These are phyloP conservation scores for Collybiopsis confluens DNA, from an alignment of 768 basidiomycete species.

Conservation along the genomic window DNA sequence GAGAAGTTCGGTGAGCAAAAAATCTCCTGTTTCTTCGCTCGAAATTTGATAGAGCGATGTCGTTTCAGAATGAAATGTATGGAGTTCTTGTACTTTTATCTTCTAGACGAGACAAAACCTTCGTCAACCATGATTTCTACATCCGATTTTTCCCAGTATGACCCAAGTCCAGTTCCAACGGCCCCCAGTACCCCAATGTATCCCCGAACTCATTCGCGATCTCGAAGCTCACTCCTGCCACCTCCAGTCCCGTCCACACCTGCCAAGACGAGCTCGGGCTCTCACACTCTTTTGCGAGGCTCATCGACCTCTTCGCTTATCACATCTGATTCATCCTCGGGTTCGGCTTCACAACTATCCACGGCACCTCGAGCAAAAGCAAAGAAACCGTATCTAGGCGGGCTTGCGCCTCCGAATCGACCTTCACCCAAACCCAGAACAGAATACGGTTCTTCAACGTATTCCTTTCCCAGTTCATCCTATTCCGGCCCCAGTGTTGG, in stretches of 20 bases:
- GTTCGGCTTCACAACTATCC: background rate
- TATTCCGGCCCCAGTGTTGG: background rate
- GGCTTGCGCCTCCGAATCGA: slow-evolving; percentile 10
- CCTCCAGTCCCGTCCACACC: slow-evolving; percentile 25
- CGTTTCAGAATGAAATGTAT: slow-evolving; percentile 87
- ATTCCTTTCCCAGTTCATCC: slow-evolving; percentile 1
- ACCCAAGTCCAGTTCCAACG: slow-evolving; percentile 11
- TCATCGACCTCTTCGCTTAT: slow-evolving; percentile 15
- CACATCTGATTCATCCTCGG: slow-evolving; percentile 19
- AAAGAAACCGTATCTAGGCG: slow-evolving; percentile 6
- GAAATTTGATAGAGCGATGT: background rate
- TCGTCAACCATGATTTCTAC: slow-evolving; percentile 14
- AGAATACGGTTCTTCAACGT: slow-evolving; percentile 14
- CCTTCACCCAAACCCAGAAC: slow-evolving; percentile 16
- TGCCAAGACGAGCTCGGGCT: slow-evolving; percentile 21
- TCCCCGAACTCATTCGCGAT: background rate
- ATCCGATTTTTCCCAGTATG: slow-evolving; percentile 4
- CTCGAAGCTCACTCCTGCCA: slow-evolving; percentile 15
- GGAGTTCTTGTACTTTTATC: slow-evolving; percentile 93
- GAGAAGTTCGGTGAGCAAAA: slow-evolving; percentile 79
- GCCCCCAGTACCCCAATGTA: slow-evolving; percentile 13
- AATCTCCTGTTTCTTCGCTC: background rate
- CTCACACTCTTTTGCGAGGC: slow-evolving; percentile 13
- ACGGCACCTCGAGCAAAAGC: background rate
- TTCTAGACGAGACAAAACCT: slow-evolving; percentile 70